Percentiles rank a stretch among this genome's conserved stretches.
Evolutionary conservation across 2,329 filamentous ascomycete species (phyloP).

Genomic region (Gaeumannomyces sp.): DNA sequence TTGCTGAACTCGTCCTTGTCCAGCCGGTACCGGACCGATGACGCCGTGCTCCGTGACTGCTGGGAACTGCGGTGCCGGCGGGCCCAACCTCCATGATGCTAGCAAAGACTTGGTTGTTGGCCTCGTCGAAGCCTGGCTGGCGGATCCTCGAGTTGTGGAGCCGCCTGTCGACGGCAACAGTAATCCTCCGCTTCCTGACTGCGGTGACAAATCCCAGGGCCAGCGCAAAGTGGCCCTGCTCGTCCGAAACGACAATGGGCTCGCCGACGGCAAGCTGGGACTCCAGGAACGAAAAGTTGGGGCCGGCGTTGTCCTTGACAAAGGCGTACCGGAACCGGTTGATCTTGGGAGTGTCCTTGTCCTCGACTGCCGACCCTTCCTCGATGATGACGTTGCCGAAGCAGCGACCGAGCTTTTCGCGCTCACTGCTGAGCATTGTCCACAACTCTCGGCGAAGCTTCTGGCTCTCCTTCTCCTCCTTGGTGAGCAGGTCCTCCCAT

Average conservation of each 20-base stretch:
- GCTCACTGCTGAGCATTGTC: conserved; percentile 88
- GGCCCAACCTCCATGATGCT: conserved; percentile 82
- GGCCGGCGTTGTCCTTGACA: conserved; percentile 56
- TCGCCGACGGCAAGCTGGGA: conserved; percentile 84
- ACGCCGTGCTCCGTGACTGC: conserved; percentile 42
- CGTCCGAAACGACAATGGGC: conserved; percentile 93
- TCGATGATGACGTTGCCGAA: conserved; percentile 84
- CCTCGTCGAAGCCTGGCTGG: conserved; percentile 67
- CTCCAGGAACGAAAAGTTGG: conserved; percentile 76
- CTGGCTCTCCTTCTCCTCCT: conserved; percentile 86
- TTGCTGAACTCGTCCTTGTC: conserved; percentile 99
- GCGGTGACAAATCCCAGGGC: conserved; percentile 86
- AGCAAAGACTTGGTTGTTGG: conserved; percentile 75
- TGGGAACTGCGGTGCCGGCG: conserved; percentile 41
- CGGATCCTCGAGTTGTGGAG: conserved; percentile 80
- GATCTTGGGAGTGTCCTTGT: conserved; percentile 69
- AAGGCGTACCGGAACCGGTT: conserved; percentile 88
- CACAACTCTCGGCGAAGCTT: conserved; percentile 85
- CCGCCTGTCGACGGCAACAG: conserved; percentile 82
- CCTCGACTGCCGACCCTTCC: conserved; percentile 65
- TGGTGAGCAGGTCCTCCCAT: conserved; percentile 89
- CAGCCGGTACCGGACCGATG: conserved; percentile 68
- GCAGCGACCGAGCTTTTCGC: conserved; percentile 82
- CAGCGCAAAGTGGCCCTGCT: conserved; percentile 88
- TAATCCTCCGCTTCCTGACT: conserved; percentile 68